Conservation (phyloP, 192 early-diverging fungal genomes). For the Cladochytrium replicatum region DNA sequence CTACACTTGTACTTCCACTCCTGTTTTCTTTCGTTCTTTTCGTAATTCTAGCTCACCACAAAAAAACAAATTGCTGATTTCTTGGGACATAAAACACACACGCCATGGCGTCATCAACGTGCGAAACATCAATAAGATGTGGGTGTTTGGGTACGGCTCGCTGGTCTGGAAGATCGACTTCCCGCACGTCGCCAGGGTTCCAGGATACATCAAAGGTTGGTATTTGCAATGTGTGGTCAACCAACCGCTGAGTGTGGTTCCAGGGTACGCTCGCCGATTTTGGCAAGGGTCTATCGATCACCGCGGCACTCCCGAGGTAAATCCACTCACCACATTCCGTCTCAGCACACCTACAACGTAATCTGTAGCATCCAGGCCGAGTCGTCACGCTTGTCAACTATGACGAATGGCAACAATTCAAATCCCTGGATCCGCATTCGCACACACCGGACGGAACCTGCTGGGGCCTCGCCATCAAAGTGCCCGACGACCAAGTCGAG, state of each 20-base stretch:
- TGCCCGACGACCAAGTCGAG: conserved; percentile 51
- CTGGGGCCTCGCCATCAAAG: conserved; percentile 77
- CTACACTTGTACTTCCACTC: too few species aligned
- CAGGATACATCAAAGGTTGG: conserved; percentile 53
- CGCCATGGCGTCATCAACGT: too few species aligned
- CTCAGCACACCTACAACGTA: not conserved
- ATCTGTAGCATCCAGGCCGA: conserved; percentile 54
- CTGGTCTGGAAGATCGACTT: conserved; percentile 67
- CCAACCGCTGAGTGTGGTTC: not conserved
- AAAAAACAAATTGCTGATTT: too few species aligned
- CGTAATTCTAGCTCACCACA: too few species aligned
- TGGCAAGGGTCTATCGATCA: conserved; percentile 83
- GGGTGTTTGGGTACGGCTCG: conserved; percentile 64
- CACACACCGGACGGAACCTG: conserved; percentile 12
- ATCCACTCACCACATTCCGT: not conserved
- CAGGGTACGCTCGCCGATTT: conserved; percentile 52
- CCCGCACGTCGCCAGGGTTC: conserved; percentile 35
- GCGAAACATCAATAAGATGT: too few species aligned
- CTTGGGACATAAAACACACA: too few species aligned
- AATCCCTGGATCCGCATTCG: conserved; percentile 13
- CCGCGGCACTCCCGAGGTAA: conserved; percentile 58
- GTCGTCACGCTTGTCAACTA: conserved; percentile 75
- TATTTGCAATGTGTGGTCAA: not conserved
- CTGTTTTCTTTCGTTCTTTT: too few species aligned
- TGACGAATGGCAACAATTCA: conserved; percentile 49